phyloP scores from a whole-genome alignment of 2,329 filamentous ascomycete genomes.

The Fusarium sacchari region DNA sequence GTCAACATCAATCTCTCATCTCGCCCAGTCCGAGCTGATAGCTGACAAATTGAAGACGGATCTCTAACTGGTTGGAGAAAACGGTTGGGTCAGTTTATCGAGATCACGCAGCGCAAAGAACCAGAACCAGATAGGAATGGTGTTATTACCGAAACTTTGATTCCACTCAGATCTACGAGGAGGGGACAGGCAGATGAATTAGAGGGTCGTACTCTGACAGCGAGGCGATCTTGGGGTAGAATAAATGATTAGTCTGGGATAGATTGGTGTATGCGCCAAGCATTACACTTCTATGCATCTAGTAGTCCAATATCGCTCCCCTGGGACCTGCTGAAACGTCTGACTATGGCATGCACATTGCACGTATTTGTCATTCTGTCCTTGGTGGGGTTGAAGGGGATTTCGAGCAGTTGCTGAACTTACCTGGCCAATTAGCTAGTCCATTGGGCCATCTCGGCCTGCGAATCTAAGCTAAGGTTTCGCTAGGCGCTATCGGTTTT shows the following conservation, averaged over 20 bases:
- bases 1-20: rapidly evolving
- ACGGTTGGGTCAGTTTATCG: not conserved
- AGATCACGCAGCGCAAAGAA: not conserved
- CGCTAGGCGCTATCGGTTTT: rapidly evolving
- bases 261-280: rapidly evolving
- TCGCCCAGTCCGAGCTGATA: rapidly evolving
- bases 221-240: not conserved
- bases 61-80: not conserved
- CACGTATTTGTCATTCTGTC: rapidly evolving
- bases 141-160: not conserved
- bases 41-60: not conserved
- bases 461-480: not conserved
- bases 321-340: too few species aligned
- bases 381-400: not conserved
- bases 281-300: rapidly evolving
- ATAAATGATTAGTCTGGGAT: not conserved
- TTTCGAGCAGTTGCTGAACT: not conserved
- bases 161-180: rapidly evolving
- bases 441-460: rapidly evolving
- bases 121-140: rapidly evolving
- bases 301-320: not conserved
- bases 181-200: not conserved
- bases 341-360: not conserved
- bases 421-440: not conserved
- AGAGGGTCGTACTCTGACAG: not conserved